Conservation (phyloP, 1,139 yeast species). For the Sugiyamaella paludigena region DNA sequence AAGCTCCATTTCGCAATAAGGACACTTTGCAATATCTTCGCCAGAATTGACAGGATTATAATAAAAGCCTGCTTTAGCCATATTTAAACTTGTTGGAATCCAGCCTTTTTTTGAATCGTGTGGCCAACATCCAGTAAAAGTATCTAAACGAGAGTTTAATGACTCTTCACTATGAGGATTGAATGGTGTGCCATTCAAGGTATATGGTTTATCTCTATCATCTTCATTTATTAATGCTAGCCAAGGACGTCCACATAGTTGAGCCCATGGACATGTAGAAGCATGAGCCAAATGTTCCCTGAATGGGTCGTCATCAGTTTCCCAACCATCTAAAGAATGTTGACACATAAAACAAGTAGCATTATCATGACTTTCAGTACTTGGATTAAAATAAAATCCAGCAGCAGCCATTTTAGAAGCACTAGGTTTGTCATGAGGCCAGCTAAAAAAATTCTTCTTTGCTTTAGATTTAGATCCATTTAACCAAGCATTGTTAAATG, state of each 20-base stretch:
- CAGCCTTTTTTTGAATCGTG: constrained; percentile 45
- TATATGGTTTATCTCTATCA: constrained; percentile 6
- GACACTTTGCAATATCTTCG: constrained; percentile 68
- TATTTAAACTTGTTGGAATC: constrained; percentile 44
- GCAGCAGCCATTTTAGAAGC: constrained; percentile 49
- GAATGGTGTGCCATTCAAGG: constrained; percentile 17
- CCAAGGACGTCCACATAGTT: constrained; percentile 30
- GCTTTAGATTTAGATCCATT: constrained; percentile 26
- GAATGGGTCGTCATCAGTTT: constrained; percentile 37
- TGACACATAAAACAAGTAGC: constrained; percentile 66
- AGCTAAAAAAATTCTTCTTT: constrained; percentile 25
- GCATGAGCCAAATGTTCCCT: constrained; percentile 48
- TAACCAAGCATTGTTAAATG: constrained; percentile 28
- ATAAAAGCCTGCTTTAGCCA: constrained; percentile 71
- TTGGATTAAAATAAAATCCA: constrained; percentile 71
- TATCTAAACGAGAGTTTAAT: constrained; percentile 45
- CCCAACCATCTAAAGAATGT: constrained; percentile 41
- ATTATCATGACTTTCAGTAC: constrained; percentile 41
- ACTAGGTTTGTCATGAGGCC: constrained; percentile 37
- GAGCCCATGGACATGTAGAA: constrained; percentile 49
- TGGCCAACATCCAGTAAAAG: constrained; percentile 58
- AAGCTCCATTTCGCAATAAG: constrained; percentile 65
- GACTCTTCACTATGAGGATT: constrained; percentile 45
- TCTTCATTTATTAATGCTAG: constrained; percentile 16
- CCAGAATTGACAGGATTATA: constrained; percentile 58